Evolutionary conservation across 164 flowering plant species (phyloP), one percentile per base, ranked within the genome.

Genomic region (Vitis labrusca): DNA sequence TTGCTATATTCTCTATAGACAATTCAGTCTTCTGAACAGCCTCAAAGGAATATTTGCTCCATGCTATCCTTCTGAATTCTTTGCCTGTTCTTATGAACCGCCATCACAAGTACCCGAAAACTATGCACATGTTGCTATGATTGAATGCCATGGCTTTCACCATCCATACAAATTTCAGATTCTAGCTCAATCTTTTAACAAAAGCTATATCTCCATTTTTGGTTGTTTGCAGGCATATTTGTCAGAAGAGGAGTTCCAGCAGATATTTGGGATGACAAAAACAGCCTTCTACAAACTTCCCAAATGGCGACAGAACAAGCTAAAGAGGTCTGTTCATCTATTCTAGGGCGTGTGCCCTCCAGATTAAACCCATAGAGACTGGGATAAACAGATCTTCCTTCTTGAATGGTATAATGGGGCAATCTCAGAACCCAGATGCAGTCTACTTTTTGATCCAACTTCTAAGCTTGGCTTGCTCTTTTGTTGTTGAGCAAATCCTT

Each of bases 251-350:
- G 97, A 89, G 71, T 91, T 91, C 67, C 69, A 76, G 54, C 87
- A 81, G 74, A 85, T 78, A 71, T 87, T 91, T 74, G 85, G 82
- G 47, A 89, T 89, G 91, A 69, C 85, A 1, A 88, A 79, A 74
- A 17, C 50, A 19, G 84, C 80, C 10, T 91, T 91, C 79, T 82
- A 89, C 61, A 29, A 75, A 76, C 85, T 91, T 61, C 87, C 93
- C 7, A 88, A 84, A 70, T 91, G 94, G 97, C 85, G 70, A 76
- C 91, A 82, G 76, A 81, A 89, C 83, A 91, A 89, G 78, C 86
- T 80, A 30, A 91, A 91, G 79, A 73, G 72, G 72, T 55, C 82
- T 12, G 81, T 85, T 29, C 66, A 86, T 71, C 87, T 91, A 19
- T 91, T 89, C 70, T 91, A 76, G 63, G 60, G 53, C 48, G 58